These are phyloP conservation scores for Colletotrichum sp. DNA, from an alignment of 2,329 filamentous ascomycete genomes.

Conservation along the genomic window DNA sequence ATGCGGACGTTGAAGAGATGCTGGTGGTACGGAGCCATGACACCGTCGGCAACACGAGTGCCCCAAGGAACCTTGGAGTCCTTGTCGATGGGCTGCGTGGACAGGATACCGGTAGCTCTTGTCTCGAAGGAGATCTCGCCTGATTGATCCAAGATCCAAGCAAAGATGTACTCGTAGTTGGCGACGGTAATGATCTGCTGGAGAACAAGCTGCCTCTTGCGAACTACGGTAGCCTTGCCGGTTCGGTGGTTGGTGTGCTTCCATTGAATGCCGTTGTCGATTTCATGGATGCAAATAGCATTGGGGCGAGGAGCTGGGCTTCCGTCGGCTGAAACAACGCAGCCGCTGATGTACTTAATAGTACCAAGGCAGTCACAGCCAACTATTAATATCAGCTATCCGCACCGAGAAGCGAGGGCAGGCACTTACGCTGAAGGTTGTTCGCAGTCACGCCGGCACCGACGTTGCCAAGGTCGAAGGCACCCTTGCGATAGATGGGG, in stretches of 20 bases:
- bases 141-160: conserved; percentile 55
- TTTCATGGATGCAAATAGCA: conserved; percentile 78
- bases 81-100: conserved; percentile 56
- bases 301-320: conserved; percentile 69
- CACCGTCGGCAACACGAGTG: conserved; percentile 62
- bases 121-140: conserved; percentile 61
- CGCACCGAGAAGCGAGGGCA: rapidly evolving
- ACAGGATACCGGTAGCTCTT: conserved; percentile 65
- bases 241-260: conserved; percentile 81
- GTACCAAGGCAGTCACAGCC: conserved; percentile 42
- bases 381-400: rapidly evolving
- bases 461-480: conserved; percentile 72
- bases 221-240: conserved; percentile 56
- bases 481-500: conserved; percentile 70
- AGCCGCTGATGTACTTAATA: conserved; percentile 59
- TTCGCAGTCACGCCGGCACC: conserved; percentile 70
- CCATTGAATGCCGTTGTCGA: conserved; percentile 76
- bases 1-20: conserved; percentile 65
- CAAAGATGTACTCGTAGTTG: conserved; percentile 60
- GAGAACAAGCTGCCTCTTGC: conserved; percentile 62
- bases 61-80: conserved; percentile 54
- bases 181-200: conserved; percentile 67
- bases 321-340: conserved; percentile 66
- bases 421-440: conserved; percentile 45
- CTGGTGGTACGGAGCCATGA: conserved; percentile 66